Conservation (phyloP, 345 rosid genomes). For the Diplotaxis tenuifolia region DNA sequence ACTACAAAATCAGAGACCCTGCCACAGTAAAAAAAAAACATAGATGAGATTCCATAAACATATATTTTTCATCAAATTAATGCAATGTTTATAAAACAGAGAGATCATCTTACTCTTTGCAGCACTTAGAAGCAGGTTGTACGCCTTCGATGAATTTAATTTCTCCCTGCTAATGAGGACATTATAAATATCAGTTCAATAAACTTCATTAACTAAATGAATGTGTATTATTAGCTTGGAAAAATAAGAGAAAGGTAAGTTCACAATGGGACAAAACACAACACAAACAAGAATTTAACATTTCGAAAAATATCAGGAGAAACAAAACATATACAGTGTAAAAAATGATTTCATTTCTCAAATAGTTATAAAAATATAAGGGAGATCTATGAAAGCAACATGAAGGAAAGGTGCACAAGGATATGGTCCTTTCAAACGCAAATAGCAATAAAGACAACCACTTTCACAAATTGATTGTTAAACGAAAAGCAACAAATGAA, state of each 20-base stretch:
- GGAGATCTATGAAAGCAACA: constrained; percentile 20
- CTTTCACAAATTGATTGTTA: constrained; percentile 25
- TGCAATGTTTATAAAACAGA: not conserved
- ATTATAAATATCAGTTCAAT: not conserved
- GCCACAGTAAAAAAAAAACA: constrained; percentile 25
- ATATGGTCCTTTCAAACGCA: constrained; percentile 26
- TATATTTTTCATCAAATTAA: not conserved
- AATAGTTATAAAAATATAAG: not conserved
- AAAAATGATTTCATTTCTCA: too few relatives aligned
- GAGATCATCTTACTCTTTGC: constrained; percentile 72
- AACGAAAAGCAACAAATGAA: constrained; percentile 6
- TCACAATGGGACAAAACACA: not conserved
- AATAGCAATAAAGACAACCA: constrained; percentile 34
- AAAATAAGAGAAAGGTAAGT: not conserved
- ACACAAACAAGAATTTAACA: constrained; percentile 5
- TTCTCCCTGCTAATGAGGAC: constrained; percentile 55
- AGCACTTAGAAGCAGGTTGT: constrained; percentile 68
- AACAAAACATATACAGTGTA: too few relatives aligned
- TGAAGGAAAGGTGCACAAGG: constrained; percentile 14
- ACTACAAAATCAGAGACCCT: constrained; percentile 69
- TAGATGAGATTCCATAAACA: not conserved
- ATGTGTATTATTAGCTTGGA: not conserved
- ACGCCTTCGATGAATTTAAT: constrained; percentile 55
- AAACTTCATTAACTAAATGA: not conserved
- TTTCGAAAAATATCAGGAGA: not conserved